Evolutionary conservation across 148 eudicot species (phyloP), one percentile per base, ranked within the genome.

Genomic region (Rhododendron ferrugineum): DNA sequence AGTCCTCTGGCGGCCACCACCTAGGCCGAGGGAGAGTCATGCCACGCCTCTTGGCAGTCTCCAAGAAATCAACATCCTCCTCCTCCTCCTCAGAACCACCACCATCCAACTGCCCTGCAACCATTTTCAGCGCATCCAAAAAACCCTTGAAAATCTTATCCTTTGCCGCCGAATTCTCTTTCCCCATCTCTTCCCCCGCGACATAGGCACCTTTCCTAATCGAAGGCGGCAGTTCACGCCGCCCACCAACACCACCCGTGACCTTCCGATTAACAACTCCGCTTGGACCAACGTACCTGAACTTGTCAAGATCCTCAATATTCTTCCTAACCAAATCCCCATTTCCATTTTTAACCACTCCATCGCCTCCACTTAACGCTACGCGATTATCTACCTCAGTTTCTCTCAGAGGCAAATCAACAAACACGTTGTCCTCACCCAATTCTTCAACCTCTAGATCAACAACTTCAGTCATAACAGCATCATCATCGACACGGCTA

Each of bases 1-100:
- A 78, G 10, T 73, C 89, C 36, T 70, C 84, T 1, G 58, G 49
- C 8, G 88, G 75, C 90, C 89, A 88, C 86, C 91, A 92, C 68
- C 91, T 87, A 72, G 92, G 87, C 30, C 52, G 75, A 58, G 92
- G 95, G 73, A 93, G 89, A n/a, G 75, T 87, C 88, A 93, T 47
- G 47, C 94, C 92, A 2, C 87, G 86, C 44, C 85, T 87, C 88
- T 87, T 94, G 28, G 88, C 93, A 46, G 89, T 93, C 91, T 94
- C 91, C 20, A 91, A 23, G 70, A 93, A 85, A 85, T 93, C 93
- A 44, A 85, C 66, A 52, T 87, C 84, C 34, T 44, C 83, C 13
- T 56, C 84, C 40, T 58, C 84, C 40, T 66, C 84, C 18, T 58
- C 83, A 32, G 23, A 42, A 58, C 50, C 84, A 87, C 50, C 84